A percentile compares a stretch with the other conserved stretches of the same genome.
Evolutionary conservation across 257 asterid genomes (phyloP).

Genomic region (Salvia rosmarinus): DNA sequence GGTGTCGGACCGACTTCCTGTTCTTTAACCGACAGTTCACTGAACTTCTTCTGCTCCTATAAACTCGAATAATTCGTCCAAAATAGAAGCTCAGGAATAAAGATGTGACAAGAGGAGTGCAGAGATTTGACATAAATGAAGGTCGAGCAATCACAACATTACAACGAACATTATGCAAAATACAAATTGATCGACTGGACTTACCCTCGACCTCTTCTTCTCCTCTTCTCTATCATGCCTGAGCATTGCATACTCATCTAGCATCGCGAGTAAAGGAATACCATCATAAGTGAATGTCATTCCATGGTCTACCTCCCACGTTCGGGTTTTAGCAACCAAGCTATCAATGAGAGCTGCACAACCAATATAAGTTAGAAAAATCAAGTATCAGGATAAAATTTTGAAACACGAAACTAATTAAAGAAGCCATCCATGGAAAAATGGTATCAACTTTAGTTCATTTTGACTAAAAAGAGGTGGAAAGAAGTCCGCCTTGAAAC

Average conservation of each 20-base stretch:
- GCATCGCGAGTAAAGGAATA: slow-evolving; percentile 98
- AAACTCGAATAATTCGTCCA: background rate
- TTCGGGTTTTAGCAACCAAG: slow-evolving; percentile 79
- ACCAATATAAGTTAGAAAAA: slow-evolving; percentile 19
- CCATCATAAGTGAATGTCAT: slow-evolving; percentile 85
- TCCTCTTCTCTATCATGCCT: slow-evolving; percentile 97
- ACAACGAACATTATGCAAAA: background rate
- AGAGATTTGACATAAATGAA: too few relatives aligned
- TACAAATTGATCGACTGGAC: slow-evolving; percentile 29
- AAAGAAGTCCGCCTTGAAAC: too few relatives aligned
- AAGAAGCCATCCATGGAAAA: too few relatives aligned
- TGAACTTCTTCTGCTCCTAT: slow-evolving; percentile 84
- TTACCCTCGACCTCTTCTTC: slow-evolving; percentile 93
- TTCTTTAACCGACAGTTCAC: slow-evolving; percentile 69
- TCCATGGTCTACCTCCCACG: slow-evolving; percentile 93
- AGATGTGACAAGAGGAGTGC: background rate
- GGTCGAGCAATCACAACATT: too few relatives aligned
- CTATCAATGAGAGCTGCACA: slow-evolving; percentile 85
- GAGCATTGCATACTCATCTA: slow-evolving; percentile 93
- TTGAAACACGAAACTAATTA: too few relatives aligned
- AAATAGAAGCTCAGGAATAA: background rate
- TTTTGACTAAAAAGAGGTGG: too few relatives aligned
- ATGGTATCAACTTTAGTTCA: background rate
- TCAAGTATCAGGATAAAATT: background rate
- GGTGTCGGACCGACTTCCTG: slow-evolving; percentile 80